Conservation (phyloP, 768 basidiomycete genomes). For the Dendrothele bispora region DNA sequence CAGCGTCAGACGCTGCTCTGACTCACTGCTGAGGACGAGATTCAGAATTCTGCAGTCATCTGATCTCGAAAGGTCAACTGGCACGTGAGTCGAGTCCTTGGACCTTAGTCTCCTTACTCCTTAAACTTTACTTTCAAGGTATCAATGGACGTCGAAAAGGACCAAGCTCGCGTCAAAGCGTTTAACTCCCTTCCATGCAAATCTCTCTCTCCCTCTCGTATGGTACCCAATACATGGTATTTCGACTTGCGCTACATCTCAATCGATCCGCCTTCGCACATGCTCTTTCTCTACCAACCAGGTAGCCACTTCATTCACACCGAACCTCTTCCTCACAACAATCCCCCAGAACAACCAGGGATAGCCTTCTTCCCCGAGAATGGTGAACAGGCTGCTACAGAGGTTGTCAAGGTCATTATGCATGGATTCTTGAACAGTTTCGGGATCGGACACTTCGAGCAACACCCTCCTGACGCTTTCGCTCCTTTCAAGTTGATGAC, state of each 20-base stretch:
- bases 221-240: slow-evolving; percentile 30
- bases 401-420: slow-evolving; percentile 27
- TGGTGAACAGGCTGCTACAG: slow-evolving; percentile 26
- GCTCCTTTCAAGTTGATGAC: slow-evolving; percentile 28
- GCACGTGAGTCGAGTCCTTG: too few relatives aligned
- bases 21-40: too few relatives aligned
- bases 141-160: not conserved
- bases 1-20: too few relatives aligned
- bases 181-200: slow-evolving; percentile 26
- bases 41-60: too few relatives aligned
- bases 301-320: slow-evolving; percentile 22
- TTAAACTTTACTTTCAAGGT: too few relatives aligned
- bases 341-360: slow-evolving; percentile 10
- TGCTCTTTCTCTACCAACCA: slow-evolving; percentile 28
- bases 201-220: slow-evolving; percentile 16
- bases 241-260: slow-evolving; percentile 35
- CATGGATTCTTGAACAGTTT: slow-evolving; percentile 23
- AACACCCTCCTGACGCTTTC: not conserved
- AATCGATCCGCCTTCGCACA: slow-evolving; percentile 30
- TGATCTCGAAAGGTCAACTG: too few relatives aligned
- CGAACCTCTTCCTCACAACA: slow-evolving; percentile 22
- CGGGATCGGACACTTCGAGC: slow-evolving; percentile 1
- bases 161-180: slow-evolving; percentile 4
- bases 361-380: slow-evolving; percentile 31
- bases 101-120: too few relatives aligned